Evolutionary conservation across 2,329 filamentous ascomycete genomes (phyloP), one percentile per base, ranked within the genome.

Genomic region (Thelonectria blattea): DNA sequence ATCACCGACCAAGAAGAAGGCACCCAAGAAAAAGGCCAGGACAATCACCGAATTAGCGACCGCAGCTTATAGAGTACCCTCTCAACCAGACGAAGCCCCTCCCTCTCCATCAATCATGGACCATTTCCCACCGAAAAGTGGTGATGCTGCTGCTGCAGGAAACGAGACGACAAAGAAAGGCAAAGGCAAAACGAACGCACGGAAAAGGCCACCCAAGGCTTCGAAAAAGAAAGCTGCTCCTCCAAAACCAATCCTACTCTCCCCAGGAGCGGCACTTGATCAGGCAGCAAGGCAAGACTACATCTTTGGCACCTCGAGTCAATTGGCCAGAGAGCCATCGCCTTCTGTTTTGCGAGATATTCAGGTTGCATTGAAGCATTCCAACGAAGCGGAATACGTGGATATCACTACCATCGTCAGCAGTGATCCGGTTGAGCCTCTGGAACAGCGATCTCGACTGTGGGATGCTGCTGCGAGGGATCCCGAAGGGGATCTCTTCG

Each of bases 291-390:
- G 84, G 1, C 92, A 95, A 72, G 87, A 93, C 61, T 91, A 93
- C 70, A 77, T 96, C 0, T 96, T 96, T 75, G 92, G 92, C 1
- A 95, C 92, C 0, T 93, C 90, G 1, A 96, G 92, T 73, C 92
- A 96, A 73, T 78, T 96, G 22, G 89, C 88, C 14, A 79, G 83
- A 56, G 90, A 92, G 58, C 86, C 92, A 37, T 91, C 90, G 0
- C 90, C 90, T 0, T 84, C 83, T 0, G 83, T 88, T 22, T 74
- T 91, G 15, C 81, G 83, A 30, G 84, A 90, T 47, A 74, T 91
- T 18, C 86, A 91, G 54, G 72, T 80, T 54, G 88, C 87, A 1
- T 83, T 91, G 64, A 81, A 81, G 62, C 80, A 79, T 39, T 91
- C 88, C 0, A 88, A 86, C 32, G 60, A 71, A 1, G 68, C 75